Evolutionary conservation across 2,329 filamentous ascomycete genomes (phyloP), one percentile per base, ranked within the genome.

Genomic region (Curvularia sp.): DNA sequence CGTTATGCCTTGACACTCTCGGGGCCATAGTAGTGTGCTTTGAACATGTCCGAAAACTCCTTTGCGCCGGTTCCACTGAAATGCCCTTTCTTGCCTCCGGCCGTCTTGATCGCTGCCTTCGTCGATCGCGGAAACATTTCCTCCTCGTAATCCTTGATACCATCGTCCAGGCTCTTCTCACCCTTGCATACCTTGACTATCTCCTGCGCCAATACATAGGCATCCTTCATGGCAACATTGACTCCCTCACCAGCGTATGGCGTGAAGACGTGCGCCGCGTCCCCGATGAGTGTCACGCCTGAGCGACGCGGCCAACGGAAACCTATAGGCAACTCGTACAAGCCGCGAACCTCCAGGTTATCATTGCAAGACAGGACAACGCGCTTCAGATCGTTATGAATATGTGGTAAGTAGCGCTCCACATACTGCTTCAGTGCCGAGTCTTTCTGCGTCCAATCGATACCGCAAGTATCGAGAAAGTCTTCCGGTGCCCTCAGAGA

Each of bases 221-320:
- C 81, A 68, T 88, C 86, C 47, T 81, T 78, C 69, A 89, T 80
- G 1, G 80, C 85, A 20, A 82, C 75, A 65, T 88, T 88, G 26
- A 87, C 85, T 1, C 86, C 86, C 57, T 86, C 85, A 5, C 86
- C 86, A 1, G 82, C 83, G 61, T 83, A 85, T 0, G 84, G 83
- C 0, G 82, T 81, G 84, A 86, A 86, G 22, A 87, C 66, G 70
- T 88, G 85, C 7, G 86, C 86, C 0, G 86, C 83, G 63, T 88
- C 85, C 5, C 86, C 86, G 26, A 88, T 77, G 13, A 87, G 67
- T 0, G 86, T 87, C 4, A 84, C 67, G 0, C 85, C 84, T 5
- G 74, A 68, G 18, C 74, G 75, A 48, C 82, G 78, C 41, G 77
- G 58, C 84, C 85, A 88, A 2, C 78, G 73, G 4, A 83, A 78